Evolutionary conservation across 345 rosid species (phyloP).

Genomic region (Eucalyptus viminalis): DNA sequence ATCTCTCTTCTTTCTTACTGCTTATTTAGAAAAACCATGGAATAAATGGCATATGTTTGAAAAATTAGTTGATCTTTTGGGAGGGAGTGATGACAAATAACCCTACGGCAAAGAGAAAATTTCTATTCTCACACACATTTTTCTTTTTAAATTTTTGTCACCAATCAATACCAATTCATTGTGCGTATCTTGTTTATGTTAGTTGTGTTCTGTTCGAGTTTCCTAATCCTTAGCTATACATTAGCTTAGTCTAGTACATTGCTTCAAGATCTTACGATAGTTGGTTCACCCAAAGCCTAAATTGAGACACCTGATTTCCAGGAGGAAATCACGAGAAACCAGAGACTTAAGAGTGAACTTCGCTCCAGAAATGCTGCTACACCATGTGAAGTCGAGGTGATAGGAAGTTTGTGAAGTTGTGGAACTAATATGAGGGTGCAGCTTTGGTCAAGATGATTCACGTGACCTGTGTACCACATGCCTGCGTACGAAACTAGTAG

Average conservation of each 20-base stretch:
- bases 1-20: background rate
- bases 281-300: background rate
- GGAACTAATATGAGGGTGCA: background rate
- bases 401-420: background rate
- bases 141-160: background rate
- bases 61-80: background rate
- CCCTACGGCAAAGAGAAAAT: background rate
- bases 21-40: background rate
- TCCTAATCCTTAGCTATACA: background rate
- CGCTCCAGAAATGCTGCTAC: background rate
- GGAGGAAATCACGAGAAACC: slow-evolving; percentile 47
- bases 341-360: slow-evolving; percentile 13
- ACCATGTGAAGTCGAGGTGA: background rate
- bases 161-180: background rate
- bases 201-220: background rate
- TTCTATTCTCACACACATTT: background rate
- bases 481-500: background rate
- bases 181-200: background rate
- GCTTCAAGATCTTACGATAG: background rate
- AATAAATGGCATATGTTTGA: background rate
- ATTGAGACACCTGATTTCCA: background rate
- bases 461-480: background rate
- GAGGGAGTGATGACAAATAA: background rate
- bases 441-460: background rate
- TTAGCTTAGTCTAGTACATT: background rate